These are phyloP conservation scores for Arachnopeziza araneosa DNA, from an alignment of 2,329 filamentous ascomycete genomes.

Conservation along the genomic window DNA sequence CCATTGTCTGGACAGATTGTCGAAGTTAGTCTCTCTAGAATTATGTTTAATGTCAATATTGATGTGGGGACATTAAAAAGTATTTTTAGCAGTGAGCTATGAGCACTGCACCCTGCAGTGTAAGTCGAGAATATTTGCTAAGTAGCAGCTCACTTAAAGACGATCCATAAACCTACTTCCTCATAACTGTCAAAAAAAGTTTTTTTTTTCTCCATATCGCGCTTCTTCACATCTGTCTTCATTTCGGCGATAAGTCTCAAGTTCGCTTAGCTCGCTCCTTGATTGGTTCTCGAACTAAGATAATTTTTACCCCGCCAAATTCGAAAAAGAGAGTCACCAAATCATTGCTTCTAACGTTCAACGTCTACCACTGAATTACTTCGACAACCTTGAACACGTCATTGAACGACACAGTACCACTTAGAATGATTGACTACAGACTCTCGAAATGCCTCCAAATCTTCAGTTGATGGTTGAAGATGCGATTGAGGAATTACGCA, in stretches of 20 bases:
- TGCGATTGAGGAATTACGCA: conserved; percentile 20
- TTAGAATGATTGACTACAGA: conserved; percentile 2
- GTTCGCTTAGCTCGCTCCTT: background rate
- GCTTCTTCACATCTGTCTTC: background rate
- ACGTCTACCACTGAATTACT: background rate
- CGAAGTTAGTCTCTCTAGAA: too few species aligned
- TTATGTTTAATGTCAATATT: too few species aligned
- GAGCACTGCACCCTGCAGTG: too few species aligned
- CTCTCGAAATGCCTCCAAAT: conserved; percentile 5
- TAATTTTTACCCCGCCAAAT: background rate
- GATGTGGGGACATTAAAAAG: too few species aligned
- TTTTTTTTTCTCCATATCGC: background rate
- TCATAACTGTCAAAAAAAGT: too few species aligned
- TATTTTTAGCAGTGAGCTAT: too few species aligned
- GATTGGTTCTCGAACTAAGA: background rate
- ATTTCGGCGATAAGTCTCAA: background rate
- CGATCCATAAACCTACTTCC: too few species aligned
- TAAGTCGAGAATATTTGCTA: too few species aligned
- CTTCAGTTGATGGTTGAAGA: conserved; percentile 13
- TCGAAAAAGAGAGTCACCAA: background rate
- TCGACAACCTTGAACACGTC: background rate
- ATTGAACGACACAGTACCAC: background rate
- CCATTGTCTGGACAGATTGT: too few species aligned
- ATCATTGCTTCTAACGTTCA: background rate
- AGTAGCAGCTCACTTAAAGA: too few species aligned